phyloP scores from a whole-genome alignment of 495 filamentous ascomycete genomes.

The Aspergillus coremiiformis region DNA sequence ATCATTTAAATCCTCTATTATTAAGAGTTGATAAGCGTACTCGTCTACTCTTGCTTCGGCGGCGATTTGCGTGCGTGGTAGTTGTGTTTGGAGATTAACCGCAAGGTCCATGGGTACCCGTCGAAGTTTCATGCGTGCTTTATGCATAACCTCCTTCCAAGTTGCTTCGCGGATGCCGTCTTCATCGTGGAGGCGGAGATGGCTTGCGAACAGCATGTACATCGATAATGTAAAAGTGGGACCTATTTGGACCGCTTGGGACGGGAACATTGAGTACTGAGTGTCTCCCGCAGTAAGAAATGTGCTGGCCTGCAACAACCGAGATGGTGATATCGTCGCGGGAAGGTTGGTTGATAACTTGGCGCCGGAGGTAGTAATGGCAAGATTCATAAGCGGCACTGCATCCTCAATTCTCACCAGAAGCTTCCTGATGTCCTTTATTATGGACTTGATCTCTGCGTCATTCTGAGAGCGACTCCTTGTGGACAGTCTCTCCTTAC shows the following conservation, averaged over 20 bases:
- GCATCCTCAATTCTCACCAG: slow-evolving; percentile 81
- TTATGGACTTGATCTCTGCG: slow-evolving; percentile 60
- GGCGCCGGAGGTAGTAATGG: slow-evolving; percentile 91
- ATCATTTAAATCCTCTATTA: slow-evolving; percentile 91
- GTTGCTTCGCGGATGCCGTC: slow-evolving; percentile 65
- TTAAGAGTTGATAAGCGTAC: slow-evolving; percentile 81
- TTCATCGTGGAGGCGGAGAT: slow-evolving; percentile 59
- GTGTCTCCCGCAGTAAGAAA: slow-evolving; percentile 85
- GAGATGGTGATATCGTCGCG: slow-evolving; percentile 79
- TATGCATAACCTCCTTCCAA: slow-evolving; percentile 98
- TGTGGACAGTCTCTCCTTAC: slow-evolving; percentile 41
- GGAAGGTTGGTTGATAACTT: slow-evolving; percentile 72
- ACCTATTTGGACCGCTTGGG: slow-evolving; percentile 70
- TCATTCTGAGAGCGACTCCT: slow-evolving; percentile 43
- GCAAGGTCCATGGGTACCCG: slow-evolving; percentile 45
- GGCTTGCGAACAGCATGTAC: slow-evolving; percentile 93
- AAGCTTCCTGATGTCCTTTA: slow-evolving; percentile 67
- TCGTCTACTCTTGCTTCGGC: slow-evolving; percentile 52
- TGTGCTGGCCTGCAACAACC: slow-evolving; percentile 87
- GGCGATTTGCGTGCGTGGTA: slow-evolving; percentile 29
- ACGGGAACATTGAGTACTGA: slow-evolving; percentile 62
- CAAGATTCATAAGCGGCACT: slow-evolving; percentile 87
- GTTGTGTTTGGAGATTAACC: slow-evolving; percentile 17
- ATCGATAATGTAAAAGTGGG: slow-evolving; percentile 81
- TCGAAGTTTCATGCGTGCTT: slow-evolving; percentile 74